A percentile compares a stretch with the other conserved stretches of the same genome.
Evolutionary conservation across 306 rosid genomes (phyloP).

Genomic region (Mucuna pruriens): DNA sequence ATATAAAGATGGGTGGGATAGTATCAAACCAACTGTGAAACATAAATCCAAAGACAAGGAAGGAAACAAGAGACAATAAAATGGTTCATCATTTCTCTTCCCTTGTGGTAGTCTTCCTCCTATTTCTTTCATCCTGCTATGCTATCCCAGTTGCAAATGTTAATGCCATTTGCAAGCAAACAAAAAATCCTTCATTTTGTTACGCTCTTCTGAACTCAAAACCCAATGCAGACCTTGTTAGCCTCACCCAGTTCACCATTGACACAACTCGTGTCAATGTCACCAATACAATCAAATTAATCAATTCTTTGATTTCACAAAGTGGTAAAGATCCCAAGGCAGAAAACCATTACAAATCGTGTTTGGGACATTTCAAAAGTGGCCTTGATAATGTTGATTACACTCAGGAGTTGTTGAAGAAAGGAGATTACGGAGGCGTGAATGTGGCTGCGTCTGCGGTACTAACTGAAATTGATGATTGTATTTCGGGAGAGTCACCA

Average conservation of each 20-base stretch:
- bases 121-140: background rate
- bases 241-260: background rate
- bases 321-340: background rate
- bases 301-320: background rate
- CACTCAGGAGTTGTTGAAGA: background rate
- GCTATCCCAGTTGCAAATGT: background rate
- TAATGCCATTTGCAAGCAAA: background rate
- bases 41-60: too few relatives aligned
- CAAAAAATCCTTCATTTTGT: constrained; percentile 1
- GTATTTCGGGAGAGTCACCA: background rate
- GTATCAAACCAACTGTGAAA: too few relatives aligned
- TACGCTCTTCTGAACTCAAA: background rate
- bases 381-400: background rate
- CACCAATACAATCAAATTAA: background rate
- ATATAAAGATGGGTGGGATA: too few relatives aligned
- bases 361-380: background rate
- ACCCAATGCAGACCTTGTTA: background rate
- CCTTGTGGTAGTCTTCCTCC: background rate
- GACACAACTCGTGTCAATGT: background rate
- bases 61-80: too few relatives aligned
- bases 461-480: background rate
- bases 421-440: background rate
- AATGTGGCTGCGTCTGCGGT: background rate
- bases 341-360: background rate
- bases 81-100: too few relatives aligned